Conservation (phyloP, 192 early-diverging fungal genomes). For the Coemansia sp. region DNA sequence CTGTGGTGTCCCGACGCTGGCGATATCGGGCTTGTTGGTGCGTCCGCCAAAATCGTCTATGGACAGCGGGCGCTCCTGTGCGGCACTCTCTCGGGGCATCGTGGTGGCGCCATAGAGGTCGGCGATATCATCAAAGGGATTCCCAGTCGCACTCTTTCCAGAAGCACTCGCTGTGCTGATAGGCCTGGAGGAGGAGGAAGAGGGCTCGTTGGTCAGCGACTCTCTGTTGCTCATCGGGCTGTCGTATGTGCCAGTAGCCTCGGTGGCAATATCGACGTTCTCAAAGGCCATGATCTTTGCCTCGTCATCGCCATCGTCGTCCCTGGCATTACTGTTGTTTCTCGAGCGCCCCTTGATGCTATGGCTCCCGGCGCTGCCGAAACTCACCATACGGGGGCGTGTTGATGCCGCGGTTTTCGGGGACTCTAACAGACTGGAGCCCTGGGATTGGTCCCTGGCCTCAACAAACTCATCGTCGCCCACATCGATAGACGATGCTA, state of each 20-base stretch:
- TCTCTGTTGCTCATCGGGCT: too few relatives aligned
- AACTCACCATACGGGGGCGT: conserved; percentile 1
- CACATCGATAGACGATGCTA: conserved; percentile 3
- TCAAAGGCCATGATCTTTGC: conserved; percentile 8
- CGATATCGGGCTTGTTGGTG: too few relatives aligned
- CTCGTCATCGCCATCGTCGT: background rate
- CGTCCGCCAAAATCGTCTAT: too few relatives aligned
- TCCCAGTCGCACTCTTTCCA: too few relatives aligned
- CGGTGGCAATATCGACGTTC: conserved; percentile 3
- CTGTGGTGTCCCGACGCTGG: too few relatives aligned
- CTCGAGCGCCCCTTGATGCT: background rate
- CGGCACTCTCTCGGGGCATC: too few relatives aligned
- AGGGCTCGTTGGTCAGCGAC: too few relatives aligned
- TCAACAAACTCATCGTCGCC: conserved; percentile 35
- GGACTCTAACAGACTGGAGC: background rate
- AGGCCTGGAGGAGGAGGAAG: too few relatives aligned
- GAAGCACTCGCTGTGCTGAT: too few relatives aligned
- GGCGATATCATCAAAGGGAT: too few relatives aligned
- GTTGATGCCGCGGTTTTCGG: background rate
- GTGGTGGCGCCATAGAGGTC: too few relatives aligned
- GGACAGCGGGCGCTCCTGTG: too few relatives aligned
- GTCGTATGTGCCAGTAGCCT: background rate
- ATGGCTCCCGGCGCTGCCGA: background rate
- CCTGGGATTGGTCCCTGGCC: conserved; percentile 17
- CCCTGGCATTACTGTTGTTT: background rate